phyloP scores from a whole-genome alignment of 371 early-diverging fungal species.

The Apophysomyces sp. region DNA sequence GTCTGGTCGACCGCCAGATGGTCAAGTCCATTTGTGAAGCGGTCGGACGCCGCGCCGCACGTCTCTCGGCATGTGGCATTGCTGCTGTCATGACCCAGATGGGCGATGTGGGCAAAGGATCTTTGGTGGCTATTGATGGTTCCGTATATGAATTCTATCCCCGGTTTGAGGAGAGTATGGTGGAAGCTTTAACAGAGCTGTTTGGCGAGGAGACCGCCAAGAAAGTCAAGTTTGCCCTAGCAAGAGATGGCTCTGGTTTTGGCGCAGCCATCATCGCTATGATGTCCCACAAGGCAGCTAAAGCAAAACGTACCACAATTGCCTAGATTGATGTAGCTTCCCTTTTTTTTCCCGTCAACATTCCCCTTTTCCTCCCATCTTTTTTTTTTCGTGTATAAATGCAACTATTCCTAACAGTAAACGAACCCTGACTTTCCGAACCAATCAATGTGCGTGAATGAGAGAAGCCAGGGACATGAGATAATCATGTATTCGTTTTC shows the following conservation, averaged over 20 bases:
- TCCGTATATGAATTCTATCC: slow-evolving; percentile 84
- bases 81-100: slow-evolving; percentile 77
- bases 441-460: neutral
- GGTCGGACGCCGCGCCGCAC: slow-evolving; percentile 86
- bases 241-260: slow-evolving; percentile 71
- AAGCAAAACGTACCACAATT: neutral
- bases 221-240: slow-evolving; percentile 13
- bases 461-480: neutral
- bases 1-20: slow-evolving; percentile 75
- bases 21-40: slow-evolving; percentile 78
- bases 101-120: slow-evolving; percentile 59
- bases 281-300: slow-evolving; percentile 43
- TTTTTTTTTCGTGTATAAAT: neutral
- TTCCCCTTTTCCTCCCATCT: neutral
- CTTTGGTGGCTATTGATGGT: slow-evolving; percentile 71
- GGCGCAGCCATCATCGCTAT: slow-evolving; percentile 83
- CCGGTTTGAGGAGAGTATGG: slow-evolving; percentile 73
- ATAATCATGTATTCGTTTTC: neutral
- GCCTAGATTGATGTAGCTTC: neutral
- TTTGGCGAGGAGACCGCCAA: slow-evolving; percentile 60
- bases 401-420: neutral
- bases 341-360: neutral
- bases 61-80: slow-evolving; percentile 83
- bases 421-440: neutral
- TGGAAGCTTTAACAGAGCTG: slow-evolving; percentile 72